Evolutionary conservation across 371 early-diverging fungal genomes (phyloP).

Genomic region (Circinella minor): DNA sequence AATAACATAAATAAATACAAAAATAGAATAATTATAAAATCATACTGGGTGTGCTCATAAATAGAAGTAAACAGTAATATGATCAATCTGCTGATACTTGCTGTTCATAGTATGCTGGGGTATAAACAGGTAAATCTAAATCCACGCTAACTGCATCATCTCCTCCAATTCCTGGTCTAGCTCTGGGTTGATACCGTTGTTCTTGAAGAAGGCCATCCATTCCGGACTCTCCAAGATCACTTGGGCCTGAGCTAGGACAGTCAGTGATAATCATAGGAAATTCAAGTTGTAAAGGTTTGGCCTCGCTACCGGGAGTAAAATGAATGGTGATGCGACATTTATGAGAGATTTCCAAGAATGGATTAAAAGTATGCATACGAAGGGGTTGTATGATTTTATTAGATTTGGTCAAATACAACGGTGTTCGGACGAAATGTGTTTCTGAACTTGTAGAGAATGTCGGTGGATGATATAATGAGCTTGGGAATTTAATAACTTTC

Average conservation of each 20-base stretch:
- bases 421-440: slow-evolving; percentile 48
- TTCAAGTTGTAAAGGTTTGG: slow-evolving; percentile 33
- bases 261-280: slow-evolving; percentile 53
- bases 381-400: slow-evolving; percentile 17
- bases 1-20: no score
- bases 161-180: slow-evolving; percentile 22
- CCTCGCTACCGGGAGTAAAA: slow-evolving; percentile 23
- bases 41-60: no score
- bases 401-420: slow-evolving; percentile 17
- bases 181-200: slow-evolving; percentile 5
- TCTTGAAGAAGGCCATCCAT: background rate
- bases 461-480: slow-evolving; percentile 41
- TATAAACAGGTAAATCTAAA: slow-evolving; percentile 53
- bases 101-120: slow-evolving; percentile 36
- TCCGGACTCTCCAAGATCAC: no score
- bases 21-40: no score
- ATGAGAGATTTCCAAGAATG: slow-evolving; percentile 50
- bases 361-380: slow-evolving; percentile 45
- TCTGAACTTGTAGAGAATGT: slow-evolving; percentile 42
- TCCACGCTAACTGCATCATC: slow-evolving; percentile 50
- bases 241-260: slow-evolving; percentile 28
- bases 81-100: background rate
- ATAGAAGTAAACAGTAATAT: no score
- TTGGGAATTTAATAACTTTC: slow-evolving; percentile 38
- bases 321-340: slow-evolving; percentile 36